Evolutionary conservation across 768 basidiomycete genomes (phyloP).

Genomic region (Tremella yokohamensis): DNA sequence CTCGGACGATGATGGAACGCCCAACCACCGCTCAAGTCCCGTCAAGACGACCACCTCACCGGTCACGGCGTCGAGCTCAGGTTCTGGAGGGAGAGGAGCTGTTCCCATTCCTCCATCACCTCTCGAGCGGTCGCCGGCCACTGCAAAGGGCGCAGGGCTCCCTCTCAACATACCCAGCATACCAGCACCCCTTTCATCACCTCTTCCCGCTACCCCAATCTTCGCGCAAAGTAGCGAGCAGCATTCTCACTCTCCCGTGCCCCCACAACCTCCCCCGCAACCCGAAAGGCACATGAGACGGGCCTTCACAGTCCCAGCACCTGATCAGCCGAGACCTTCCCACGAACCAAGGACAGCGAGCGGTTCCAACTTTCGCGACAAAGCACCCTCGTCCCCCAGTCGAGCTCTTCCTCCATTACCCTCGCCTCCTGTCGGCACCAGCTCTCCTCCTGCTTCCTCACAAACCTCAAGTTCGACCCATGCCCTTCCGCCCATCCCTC

Average conservation of each 20-base stretch:
- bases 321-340: constrained; percentile 12
- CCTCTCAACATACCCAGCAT: constrained; percentile 25
- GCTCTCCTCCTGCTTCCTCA: constrained; percentile 1
- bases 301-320: constrained; percentile 34
- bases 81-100: constrained; percentile 11
- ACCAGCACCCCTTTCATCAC: constrained; percentile 37
- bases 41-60: constrained; percentile 27
- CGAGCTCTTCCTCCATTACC: constrained; percentile 36
- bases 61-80: constrained; percentile 25
- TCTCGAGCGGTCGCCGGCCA: background rate
- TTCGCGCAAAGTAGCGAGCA: constrained; percentile 10
- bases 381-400: constrained; percentile 23
- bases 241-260: constrained; percentile 12
- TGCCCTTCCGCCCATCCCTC: constrained; percentile 13
- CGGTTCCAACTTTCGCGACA: constrained; percentile 10
- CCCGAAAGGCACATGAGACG: constrained; percentile 40
- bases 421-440: constrained; percentile 11
- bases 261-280: constrained; percentile 43
- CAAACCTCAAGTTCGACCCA: background rate
- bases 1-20: constrained; percentile 32
- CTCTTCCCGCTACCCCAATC: constrained; percentile 18
- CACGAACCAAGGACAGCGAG: constrained; percentile 26
- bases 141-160: constrained; percentile 1
- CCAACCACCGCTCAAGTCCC: constrained; percentile 7
- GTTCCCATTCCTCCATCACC: constrained; percentile 10